Conservation (phyloP, 1,284 basidiomycete species). For the Puccinia brachypodii region DNA sequence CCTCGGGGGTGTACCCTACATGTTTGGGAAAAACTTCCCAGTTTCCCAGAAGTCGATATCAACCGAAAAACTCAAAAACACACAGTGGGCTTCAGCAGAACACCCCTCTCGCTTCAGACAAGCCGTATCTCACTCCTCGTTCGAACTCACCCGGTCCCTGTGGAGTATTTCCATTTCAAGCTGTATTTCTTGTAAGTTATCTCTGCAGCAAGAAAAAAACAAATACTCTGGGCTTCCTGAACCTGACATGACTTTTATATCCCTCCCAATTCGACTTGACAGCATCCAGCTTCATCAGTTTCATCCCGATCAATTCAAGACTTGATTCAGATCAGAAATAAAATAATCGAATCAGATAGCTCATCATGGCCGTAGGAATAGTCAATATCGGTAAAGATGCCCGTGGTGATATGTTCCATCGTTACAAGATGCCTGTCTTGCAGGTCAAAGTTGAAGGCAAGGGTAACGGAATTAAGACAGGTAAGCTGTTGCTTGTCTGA, state of each 20-base stretch:
- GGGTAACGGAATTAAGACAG: constrained; percentile 98
- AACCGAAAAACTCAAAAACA: too few species aligned
- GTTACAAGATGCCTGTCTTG: constrained; percentile 82
- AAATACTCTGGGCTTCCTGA: neutral
- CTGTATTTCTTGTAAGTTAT: constrained; percentile 18
- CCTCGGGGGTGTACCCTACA: too few species aligned
- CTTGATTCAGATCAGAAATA: neutral
- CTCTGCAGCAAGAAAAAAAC: neutral
- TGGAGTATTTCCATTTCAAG: neutral
- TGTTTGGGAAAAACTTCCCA: too few species aligned
- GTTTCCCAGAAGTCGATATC: too few species aligned
- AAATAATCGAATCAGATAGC: too few species aligned
- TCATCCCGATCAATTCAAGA: constrained; percentile 19
- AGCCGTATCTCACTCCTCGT: neutral
- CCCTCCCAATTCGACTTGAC: neutral
- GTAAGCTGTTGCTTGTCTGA: neutral
- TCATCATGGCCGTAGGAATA: constrained; percentile 48
- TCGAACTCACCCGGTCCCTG: neutral
- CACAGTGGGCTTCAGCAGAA: too few species aligned
- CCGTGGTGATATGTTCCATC: constrained; percentile 48
- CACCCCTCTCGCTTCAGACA: too few species aligned
- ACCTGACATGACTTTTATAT: neutral
- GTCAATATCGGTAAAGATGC: constrained; percentile 49
- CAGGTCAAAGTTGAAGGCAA: constrained; percentile 97
- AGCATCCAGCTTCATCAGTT: constrained; percentile 18